Evolutionary conservation across 2,329 filamentous ascomycete genomes (phyloP).

Genomic region (Zelopaecilomyces penicillatus): DNA sequence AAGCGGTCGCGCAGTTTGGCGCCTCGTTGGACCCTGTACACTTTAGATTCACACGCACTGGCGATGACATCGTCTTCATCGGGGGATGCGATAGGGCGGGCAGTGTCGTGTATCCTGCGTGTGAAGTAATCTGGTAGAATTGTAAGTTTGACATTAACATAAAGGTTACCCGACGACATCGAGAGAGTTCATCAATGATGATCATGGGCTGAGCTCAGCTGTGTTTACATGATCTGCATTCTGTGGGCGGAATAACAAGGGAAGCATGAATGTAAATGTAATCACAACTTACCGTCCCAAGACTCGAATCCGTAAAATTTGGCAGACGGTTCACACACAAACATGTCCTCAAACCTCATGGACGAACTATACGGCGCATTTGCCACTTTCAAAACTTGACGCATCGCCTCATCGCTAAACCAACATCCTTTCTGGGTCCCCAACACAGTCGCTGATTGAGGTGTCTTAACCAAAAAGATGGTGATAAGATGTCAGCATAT

Average conservation of each 20-base stretch:
- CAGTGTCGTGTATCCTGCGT: slow-evolving; percentile 40
- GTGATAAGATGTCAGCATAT: no score
- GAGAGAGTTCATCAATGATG: background rate
- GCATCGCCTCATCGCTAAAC: slow-evolving; percentile 42
- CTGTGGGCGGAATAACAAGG: no score
- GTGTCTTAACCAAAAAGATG: slow-evolving; percentile 26
- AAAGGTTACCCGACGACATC: no score
- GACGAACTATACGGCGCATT: slow-evolving; percentile 33
- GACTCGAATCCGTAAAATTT: slow-evolving; percentile 53
- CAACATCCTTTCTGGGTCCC: slow-evolving; percentile 37
- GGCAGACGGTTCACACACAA: slow-evolving; percentile 46
- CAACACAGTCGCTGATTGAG: slow-evolving; percentile 43
- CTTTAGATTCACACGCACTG: slow-evolving; percentile 57
- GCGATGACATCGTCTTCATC: slow-evolving; percentile 45
- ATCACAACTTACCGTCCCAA: slow-evolving; percentile 54
- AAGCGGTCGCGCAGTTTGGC: slow-evolving; percentile 53
- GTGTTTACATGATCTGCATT: no score
- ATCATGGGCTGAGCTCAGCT: background rate
- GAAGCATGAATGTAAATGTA: no score
- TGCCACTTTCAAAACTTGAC: slow-evolving; percentile 42
- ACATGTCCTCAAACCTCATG: slow-evolving; percentile 50
- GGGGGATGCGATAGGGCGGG: slow-evolving; percentile 49
- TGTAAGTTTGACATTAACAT: no score
- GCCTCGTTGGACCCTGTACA: slow-evolving; percentile 41
- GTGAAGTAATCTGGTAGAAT: slow-evolving; percentile 50